Percentiles rank a stretch among this genome's conserved stretches.
Evolutionary conservation across 148 eudicot genomes (phyloP).

Genomic region (Euryodendron excelsum): DNA sequence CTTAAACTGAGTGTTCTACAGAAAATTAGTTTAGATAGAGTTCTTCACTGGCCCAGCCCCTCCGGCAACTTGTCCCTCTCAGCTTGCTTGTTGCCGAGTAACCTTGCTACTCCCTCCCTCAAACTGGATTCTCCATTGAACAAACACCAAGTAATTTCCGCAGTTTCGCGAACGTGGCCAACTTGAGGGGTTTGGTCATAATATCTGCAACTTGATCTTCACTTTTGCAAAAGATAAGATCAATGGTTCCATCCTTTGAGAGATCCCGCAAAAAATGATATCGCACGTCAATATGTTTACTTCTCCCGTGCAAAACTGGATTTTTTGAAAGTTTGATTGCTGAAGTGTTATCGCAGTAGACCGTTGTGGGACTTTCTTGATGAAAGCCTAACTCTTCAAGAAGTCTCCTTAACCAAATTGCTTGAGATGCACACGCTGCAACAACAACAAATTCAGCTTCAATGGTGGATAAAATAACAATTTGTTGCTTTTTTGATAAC

Average conservation of each 20-base stretch:
- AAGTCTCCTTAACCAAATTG: no score
- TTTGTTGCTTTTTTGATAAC: neutral
- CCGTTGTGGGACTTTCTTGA: no score
- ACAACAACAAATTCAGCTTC: no score
- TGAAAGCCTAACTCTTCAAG: no score
- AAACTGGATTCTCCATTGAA: neutral
- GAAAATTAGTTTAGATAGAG: neutral
- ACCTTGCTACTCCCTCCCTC: no score
- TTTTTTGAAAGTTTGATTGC: conserved; percentile 2
- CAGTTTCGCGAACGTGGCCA: neutral
- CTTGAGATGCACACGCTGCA: no score
- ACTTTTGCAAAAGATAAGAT: conserved; percentile 1
- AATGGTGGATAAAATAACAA: no score
- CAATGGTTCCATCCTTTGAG: neutral
- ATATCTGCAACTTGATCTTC: conserved; percentile 9
- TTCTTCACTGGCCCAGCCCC: no score
- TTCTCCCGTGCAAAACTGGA: neutral
- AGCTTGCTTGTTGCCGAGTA: no score
- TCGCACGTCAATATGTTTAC: neutral
- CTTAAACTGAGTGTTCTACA: neutral
- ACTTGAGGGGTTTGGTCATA: conserved; percentile 8
- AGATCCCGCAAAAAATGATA: conserved; percentile 11
- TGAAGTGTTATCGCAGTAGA: conserved; percentile 7
- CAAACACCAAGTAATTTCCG: neutral
- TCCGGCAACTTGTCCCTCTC: no score